Base-by-base conservation (phyloP, 257 asterid genomes). In the Eucommia ulmoides region DNA sequence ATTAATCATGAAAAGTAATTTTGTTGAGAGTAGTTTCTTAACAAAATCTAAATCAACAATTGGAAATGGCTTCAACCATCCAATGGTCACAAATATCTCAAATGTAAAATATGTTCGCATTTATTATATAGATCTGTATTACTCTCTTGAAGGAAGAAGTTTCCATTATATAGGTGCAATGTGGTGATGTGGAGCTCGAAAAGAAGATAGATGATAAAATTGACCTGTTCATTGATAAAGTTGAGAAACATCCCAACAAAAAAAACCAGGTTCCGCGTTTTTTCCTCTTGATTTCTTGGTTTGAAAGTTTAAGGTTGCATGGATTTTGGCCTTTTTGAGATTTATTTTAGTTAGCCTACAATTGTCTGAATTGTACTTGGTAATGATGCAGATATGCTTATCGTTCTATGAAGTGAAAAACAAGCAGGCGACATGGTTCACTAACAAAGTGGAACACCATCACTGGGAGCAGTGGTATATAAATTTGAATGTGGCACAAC, bases 241-340 rank as follows among this genome's bases (percentile, higher is more conserved):
- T 83, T 65, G 96, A 91, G 69, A 91, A 86, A 74, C 86, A 86
- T 70, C 95, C 95, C 16, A 83, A 81, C 74, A 81, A 77, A 81
- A 86, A 86, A 76, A 83, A 86, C 62, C 96, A 91, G 96, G 98
- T 83, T 60, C n/a, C n/a, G n/a, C n/a, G n/a, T n/a, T n/a, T n/a
- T n/a, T n/a, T n/a, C n/a, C n/a, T n/a, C n/a, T n/a, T n/a, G n/a
- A n/a, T n/a, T n/a, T n/a, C n/a, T n/a, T n/a, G n/a, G n/a, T n/a
- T n/a, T n/a, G n/a, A n/a, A n/a, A n/a, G n/a, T n/a, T n/a, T n/a
- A n/a, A n/a, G n/a, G n/a, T n/a, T n/a, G n/a, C n/a, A n/a, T n/a
- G n/a, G n/a, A n/a, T n/a, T n/a, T n/a, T n/a, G n/a, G n/a, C n/a
- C n/a, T n/a, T n/a, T n/a, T n/a, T n/a, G n/a, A n/a, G n/a, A n/a